Base-by-base conservation (phyloP, 768 basidiomycete genomes). In the Gyrodon lividus region DNA sequence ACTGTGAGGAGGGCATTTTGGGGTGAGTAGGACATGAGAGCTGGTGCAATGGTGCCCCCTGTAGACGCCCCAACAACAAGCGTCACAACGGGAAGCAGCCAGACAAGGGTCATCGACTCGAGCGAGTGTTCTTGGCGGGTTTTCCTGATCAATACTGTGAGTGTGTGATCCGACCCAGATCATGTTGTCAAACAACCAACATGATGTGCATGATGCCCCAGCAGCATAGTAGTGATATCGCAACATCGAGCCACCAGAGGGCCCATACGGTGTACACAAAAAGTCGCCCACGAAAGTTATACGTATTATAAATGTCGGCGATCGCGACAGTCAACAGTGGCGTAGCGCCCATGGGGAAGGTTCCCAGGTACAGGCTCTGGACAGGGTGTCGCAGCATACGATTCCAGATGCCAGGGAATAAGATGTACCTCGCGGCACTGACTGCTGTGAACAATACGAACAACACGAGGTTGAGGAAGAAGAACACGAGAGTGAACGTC, bases 61-160 rank as follows among this genome's bases (percentile, higher is more conserved):
- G 82, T 73, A 1, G 89, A 84, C 1, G 86, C 76, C 2, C 79
- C 81, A 61, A 92, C 89, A 39, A 87, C 78, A 14, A 86, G 75
- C 0, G 89, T 81, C 3, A 92, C 84, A 10, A 89, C 79, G 0
- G 90, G 90, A 26, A 92, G 81, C 7, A 91, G 72, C 88, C 89
- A 91, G 19, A 75, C 65, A 20, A 83, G 69, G 0, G 82, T 82
- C 77, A 89, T 78, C 2, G 70, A 62, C 38, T 77, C 70, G 5
- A 84, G 59, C 0, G 80, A 67, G 60, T 89, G 84, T 6, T 72
- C 70, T 17, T 90, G 85, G n/a, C 78, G 59, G 34, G 74, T 64
- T 67, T 79, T 66, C 82, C 79, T 87, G 77, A 1, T 28, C 3
- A 4, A 14, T 34, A 28, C 8, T 22, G 44, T 48, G 24, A 34